These are phyloP conservation scores for Pseudogymnoascus sp. DNA, from an alignment of 2,329 filamentous ascomycete species.

Conservation along the genomic window DNA sequence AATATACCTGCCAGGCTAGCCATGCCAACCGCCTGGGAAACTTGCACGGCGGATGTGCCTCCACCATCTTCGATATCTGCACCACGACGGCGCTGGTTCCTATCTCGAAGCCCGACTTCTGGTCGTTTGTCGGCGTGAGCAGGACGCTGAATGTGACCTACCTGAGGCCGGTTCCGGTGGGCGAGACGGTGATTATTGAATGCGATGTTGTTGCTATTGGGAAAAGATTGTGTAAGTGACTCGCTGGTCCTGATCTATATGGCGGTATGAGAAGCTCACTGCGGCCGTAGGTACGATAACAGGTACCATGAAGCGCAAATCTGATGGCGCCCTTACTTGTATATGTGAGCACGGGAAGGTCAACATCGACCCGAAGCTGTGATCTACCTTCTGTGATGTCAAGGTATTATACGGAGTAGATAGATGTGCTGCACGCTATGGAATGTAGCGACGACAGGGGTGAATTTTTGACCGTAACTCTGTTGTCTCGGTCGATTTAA, in stretches of 20 bases:
- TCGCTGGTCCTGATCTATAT: neutral
- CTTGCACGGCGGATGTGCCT: constrained; percentile 54
- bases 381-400: neutral
- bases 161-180: constrained; percentile 52
- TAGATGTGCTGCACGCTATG: neutral
- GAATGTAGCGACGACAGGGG: neutral
- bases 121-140: constrained; percentile 53
- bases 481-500: neutral
- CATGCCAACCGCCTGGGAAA: constrained; percentile 47
- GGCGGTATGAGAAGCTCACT: neutral
- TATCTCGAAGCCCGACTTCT: constrained; percentile 49
- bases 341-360: constrained; percentile 58
- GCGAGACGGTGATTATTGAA: constrained; percentile 46
- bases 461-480: neutral
- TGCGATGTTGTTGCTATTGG: constrained; percentile 53
- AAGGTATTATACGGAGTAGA: neutral
- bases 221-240: constrained; percentile 38
- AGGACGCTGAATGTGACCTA: constrained; percentile 60
- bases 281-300: constrained; percentile 33
- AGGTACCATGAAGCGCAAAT: constrained; percentile 45
- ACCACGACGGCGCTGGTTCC: constrained; percentile 52
- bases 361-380: constrained; percentile 41
- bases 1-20: constrained; percentile 39
- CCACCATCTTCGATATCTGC: constrained; percentile 59
- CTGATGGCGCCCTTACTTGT: constrained; percentile 44